phyloP scores from a whole-genome alignment of 148 eudicot species.

The Tetragonia tetragonoides region DNA sequence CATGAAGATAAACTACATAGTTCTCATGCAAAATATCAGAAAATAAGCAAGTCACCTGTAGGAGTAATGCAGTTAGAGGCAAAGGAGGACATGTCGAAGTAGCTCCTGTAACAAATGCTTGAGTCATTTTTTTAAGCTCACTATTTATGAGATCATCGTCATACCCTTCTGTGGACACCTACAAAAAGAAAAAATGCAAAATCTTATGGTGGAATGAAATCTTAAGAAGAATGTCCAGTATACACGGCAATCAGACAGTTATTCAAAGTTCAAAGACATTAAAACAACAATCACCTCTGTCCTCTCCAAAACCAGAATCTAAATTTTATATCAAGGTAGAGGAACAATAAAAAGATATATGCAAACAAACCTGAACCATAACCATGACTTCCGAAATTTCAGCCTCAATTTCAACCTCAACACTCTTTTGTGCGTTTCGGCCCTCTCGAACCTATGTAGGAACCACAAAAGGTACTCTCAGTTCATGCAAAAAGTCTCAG shows the following conservation, averaged over 20 bases:
- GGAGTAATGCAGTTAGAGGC: conserved; percentile 65
- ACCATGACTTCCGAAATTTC: conserved; percentile 72
- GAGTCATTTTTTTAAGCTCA: conserved; percentile 65
- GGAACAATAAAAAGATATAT: neutral
- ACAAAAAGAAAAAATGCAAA: conserved; percentile 18
- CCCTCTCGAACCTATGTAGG: conserved; percentile 82
- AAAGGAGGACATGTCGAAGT: conserved; percentile 51
- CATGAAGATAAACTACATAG: neutral
- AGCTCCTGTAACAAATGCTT: conserved; percentile 53
- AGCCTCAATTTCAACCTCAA: conserved; percentile 38
- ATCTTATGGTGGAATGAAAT: neutral
- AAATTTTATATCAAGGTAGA: neutral
- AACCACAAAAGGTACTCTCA: neutral
- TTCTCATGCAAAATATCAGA: neutral
- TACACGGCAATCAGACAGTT: neutral
- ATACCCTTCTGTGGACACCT: conserved; percentile 67
- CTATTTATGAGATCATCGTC: conserved; percentile 47
- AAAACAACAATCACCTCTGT: no score
- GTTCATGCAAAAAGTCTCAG: neutral
- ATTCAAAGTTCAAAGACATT: neutral
- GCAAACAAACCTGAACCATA: conserved; percentile 71
- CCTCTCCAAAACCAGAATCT: no score
- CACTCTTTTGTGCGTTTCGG: conserved; percentile 32
- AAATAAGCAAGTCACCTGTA: conserved; percentile 53
- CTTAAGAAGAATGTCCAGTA: neutral